Base-by-base conservation (phyloP, 75 land plant species). In the Sequoia sempervirens region DNA sequence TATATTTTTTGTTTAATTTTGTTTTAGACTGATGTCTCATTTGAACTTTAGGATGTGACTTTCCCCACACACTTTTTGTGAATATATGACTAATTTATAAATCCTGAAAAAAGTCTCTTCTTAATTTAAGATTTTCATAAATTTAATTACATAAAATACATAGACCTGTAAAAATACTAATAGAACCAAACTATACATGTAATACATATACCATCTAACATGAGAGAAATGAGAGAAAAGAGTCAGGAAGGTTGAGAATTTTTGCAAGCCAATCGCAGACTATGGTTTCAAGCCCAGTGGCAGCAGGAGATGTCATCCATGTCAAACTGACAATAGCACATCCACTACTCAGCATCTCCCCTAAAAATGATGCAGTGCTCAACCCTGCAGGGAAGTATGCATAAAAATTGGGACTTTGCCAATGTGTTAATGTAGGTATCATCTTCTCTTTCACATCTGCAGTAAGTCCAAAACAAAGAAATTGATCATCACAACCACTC, bases 181-280 rank as follows among this genome's bases (percentile, higher is more conserved):
- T 56, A 90, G 46, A 15, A 92, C 43, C n/a, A n/a, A 91, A 90
- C 12, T 50, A n/a, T n/a, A n/a, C n/a, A n/a, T 76, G 75, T 87
- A 87, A 68, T 53, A 84, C 6, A 43, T 43, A 43, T 43, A 43
- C 45, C 45, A n/a, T n/a, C n/a, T n/a, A n/a, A n/a, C n/a, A n/a
- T n/a, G n/a, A n/a, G n/a, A 43, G 45, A 43, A 43, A 43, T 43
- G 45, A 88, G 70, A 84, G 80, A 72, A 92, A 92, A 5, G 83
- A 81, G 0, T 78, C 32, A 0, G 92, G 92, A 34, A 92, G 90
- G 30, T 82, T 84, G 61, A 92, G 86, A 87, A 92, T 88, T 61
- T 89, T 83, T 46, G 85, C 94, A 32, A 92, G 88, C 94, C 94
- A 92, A 73, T 92, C 92, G 82, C 90, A 81, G 73, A 89, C 94